Evolutionary conservation across 2,329 filamentous ascomycete species (phyloP), one percentile per base, ranked within the genome.

Genomic region (Claviceps pazoutovae): DNA sequence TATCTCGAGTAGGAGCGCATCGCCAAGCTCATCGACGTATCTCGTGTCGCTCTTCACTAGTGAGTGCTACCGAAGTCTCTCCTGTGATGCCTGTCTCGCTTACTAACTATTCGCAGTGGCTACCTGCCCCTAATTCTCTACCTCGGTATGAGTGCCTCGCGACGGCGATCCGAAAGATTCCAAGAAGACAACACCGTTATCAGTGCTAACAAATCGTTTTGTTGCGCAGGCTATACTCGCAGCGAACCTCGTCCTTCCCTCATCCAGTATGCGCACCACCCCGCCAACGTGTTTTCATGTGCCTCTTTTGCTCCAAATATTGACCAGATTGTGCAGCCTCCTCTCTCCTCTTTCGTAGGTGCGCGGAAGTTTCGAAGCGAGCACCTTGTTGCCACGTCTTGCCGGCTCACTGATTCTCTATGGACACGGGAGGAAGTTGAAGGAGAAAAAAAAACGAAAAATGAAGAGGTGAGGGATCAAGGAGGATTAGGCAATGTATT

Each of bases 51-150:
- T 54, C 86, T 98, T 65, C 93, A 98, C 75, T 98, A 97, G 88
- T 94, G 80, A 59, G 85, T 66, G 30, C 16, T 8, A 17, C 0
- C 9, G 16, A 38, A 23, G n/a, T 4, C 5, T 36, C 19, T 36
- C 7, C 9, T 26, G 17, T 26, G 5, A 19, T 45, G 14, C 9
- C 39, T 7, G 30, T 36, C 2, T 17, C 19, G 16, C 30, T 5
- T 55, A 57, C 69, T 76, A 58, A 77, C 64, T 48, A 51, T 34
- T 50, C 52, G 50, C 62, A 94, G 88, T 76, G 93, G 93, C 68
- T 98, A 97, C 71, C 81, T 98, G 54, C 93, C 93, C 62, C 72
- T 98, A 70, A 94, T 98, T 68, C 79, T 98, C 69, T 98, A 97
- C 71, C 84, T 98, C 62, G 93, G 88, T 93, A 83, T 63, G 67